Evolutionary conservation across 1,284 basidiomycete species (phyloP).

Genomic region (Wallemia mellicola): DNA sequence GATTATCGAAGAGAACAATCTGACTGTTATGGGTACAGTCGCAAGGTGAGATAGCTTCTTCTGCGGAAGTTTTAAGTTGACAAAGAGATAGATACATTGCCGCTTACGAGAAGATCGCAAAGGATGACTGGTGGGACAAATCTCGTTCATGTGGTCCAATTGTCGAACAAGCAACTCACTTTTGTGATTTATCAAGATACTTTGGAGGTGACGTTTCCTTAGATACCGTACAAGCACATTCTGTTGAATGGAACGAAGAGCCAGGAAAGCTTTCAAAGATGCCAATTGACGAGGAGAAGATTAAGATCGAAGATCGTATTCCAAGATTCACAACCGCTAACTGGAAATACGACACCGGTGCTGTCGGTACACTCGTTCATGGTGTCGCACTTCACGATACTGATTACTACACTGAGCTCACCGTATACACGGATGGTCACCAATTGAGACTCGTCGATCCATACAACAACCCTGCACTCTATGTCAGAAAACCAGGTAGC

Average conservation of each 20-base stretch:
- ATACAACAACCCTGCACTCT: conserved; percentile 36
- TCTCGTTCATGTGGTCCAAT: conserved; percentile 42
- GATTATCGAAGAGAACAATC: conserved; percentile 74
- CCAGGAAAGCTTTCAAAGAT: conserved; percentile 61
- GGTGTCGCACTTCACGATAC: conserved; percentile 61
- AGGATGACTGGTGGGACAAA: conserved; percentile 70
- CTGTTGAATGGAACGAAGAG: conserved; percentile 66
- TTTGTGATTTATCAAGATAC: conserved; percentile 34
- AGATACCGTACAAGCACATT: conserved; percentile 43
- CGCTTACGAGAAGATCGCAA: conserved; percentile 58
- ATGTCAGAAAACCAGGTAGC: conserved; percentile 42
- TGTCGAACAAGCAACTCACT: conserved; percentile 82
- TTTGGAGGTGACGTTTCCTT: conserved; percentile 94
- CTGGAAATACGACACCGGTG: conserved; percentile 73
- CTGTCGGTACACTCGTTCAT: conserved; percentile 71
- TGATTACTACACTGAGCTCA: conserved; percentile 24
- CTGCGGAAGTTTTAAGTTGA: too few species aligned
- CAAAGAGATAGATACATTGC: conserved; percentile 63
- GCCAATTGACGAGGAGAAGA: conserved; percentile 44
- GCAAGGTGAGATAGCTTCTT: too few species aligned
- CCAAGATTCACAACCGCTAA: conserved; percentile 11
- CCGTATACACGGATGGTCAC: conserved; percentile 2
- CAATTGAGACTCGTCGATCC: conserved; percentile 38
- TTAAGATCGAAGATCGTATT: conserved; percentile 36
- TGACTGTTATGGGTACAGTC: conserved; percentile 51